Conservation (phyloP, 768 basidiomycete genomes). For the Mrakia frigida region DNA sequence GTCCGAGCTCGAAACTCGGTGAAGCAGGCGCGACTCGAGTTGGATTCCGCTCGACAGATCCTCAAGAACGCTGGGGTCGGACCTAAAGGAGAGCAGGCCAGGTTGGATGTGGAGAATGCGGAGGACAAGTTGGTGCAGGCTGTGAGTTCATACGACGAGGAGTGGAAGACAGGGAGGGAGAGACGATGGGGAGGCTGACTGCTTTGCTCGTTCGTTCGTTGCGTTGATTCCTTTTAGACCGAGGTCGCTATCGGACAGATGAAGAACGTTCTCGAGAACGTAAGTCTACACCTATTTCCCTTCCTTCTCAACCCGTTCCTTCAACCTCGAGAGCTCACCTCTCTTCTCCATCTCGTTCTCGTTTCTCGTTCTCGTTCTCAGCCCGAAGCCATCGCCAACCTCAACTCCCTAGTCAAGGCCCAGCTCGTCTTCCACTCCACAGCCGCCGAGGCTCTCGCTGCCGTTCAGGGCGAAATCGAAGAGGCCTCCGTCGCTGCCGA, state of each 20-base stretch:
- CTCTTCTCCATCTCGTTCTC: no score
- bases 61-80: slow-evolving; percentile 61
- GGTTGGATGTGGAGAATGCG: slow-evolving; percentile 49
- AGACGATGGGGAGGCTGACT: not conserved
- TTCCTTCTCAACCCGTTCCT: not conserved
- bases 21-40: slow-evolving; percentile 69
- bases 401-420: slow-evolving; percentile 86
- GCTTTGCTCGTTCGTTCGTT: not conserved
- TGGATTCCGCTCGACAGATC: slow-evolving; percentile 83
- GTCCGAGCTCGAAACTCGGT: slow-evolving; percentile 88
- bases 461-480: slow-evolving; percentile 34
- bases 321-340: not conserved
- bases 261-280: slow-evolving; percentile 83
- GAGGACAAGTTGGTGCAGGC: slow-evolving; percentile 87
- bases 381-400: slow-evolving; percentile 94
- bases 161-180: no score
- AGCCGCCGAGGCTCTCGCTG: slow-evolving; percentile 66
- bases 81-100: slow-evolving; percentile 83
- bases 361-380: slow-evolving; percentile 42
- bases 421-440: slow-evolving; percentile 70
- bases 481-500: slow-evolving; percentile 39
- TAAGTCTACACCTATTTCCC: slow-evolving; percentile 47
- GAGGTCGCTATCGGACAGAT: slow-evolving; percentile 79
- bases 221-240: slow-evolving; percentile 59
- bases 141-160: no score